A percentile compares a stretch with the other conserved stretches of the same genome.
These are phyloP conservation scores for Pichia manshurica DNA, from an alignment of 805 yeast genomes.

Conservation along the genomic window DNA sequence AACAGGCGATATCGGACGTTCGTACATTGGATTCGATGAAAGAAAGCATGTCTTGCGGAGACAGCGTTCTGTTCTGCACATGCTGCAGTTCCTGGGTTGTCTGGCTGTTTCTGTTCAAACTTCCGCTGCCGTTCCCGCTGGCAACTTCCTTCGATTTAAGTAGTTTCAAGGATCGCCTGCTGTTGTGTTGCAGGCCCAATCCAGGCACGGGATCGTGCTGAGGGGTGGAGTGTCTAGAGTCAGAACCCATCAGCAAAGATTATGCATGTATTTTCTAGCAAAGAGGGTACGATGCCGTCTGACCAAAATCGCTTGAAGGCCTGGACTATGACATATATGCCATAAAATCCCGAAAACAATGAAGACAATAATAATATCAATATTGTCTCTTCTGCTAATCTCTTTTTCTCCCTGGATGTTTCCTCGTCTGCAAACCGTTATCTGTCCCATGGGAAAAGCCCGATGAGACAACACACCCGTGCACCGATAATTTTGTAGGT, in stretches of 20 bases:
- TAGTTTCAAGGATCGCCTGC: background rate
- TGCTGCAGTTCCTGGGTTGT: background rate
- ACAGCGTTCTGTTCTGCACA: background rate
- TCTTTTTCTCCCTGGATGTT: too few relatives aligned
- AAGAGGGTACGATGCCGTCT: too few relatives aligned
- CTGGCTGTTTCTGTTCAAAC: background rate
- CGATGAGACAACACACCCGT: too few relatives aligned
- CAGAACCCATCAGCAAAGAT: background rate
- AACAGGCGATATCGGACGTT: background rate
- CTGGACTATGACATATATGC: too few relatives aligned
- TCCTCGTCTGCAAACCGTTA: too few relatives aligned
- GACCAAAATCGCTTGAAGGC: too few relatives aligned
- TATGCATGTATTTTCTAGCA: too few relatives aligned
- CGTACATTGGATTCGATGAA: constrained; percentile 2
- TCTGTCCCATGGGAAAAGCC: too few relatives aligned
- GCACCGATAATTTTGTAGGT: too few relatives aligned
- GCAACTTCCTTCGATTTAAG: background rate
- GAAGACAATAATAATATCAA: background rate
- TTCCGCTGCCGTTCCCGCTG: background rate
- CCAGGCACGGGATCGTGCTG: background rate
- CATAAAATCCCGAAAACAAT: too few relatives aligned
- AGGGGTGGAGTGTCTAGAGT: background rate
- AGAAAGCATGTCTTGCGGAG: background rate
- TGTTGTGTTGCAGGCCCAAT: background rate
- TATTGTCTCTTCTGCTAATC: too few relatives aligned